Evolutionary conservation across 306 rosid species (phyloP), one percentile per base, ranked within the genome.

Genomic region (Betula pendula): DNA sequence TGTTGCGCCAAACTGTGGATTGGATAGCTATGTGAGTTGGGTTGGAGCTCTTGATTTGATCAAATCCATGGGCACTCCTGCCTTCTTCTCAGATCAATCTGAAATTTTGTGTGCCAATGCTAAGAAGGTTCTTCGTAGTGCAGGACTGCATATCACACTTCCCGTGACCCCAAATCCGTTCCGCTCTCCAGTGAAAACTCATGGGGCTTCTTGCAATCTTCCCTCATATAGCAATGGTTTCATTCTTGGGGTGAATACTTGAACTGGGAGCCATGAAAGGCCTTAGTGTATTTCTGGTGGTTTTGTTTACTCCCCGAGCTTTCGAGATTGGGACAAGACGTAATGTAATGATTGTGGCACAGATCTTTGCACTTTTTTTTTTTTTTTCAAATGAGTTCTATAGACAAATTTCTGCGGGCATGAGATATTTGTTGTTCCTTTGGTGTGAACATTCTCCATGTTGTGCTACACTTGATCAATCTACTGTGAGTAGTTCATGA

Each of bases 111-210:
- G 80, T n/a, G 59, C 79, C 25, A 75, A 77, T 22, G 88, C 81
- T 43, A 74, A 77, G 71, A 84, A 81, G 60, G 81, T 77, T 70
- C 78, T 84, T 48, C 52, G 81, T 49, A 75, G 60, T 71, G 74
- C 83, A 53, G 85, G 79, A 53, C 81, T 84, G 69, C 79, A 74
- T 51, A 87, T 85, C 79, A 89, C 89, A n/a, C 88, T 81, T 77
- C 93, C 89, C 8, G 88, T 87, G 74, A 89, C 85, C 6, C 93
- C 90, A 35, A 89, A 89, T 63, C 93, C 91, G 22, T 87, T 89
- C 44, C 87, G 91, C 51, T 85, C 91, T 0, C 93, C 93, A 0
- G 89, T 89, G 81, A 89, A 87, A 82, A 84, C 78, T 70, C 76
- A 74, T 24, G 76, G 40, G 3, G 73, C 88, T 77, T 87, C 84